Percentiles rank a stretch among this genome's conserved stretches.
Conservation (phyloP, 768 basidiomycete genomes). For the Cubamyces sp. region DNA sequence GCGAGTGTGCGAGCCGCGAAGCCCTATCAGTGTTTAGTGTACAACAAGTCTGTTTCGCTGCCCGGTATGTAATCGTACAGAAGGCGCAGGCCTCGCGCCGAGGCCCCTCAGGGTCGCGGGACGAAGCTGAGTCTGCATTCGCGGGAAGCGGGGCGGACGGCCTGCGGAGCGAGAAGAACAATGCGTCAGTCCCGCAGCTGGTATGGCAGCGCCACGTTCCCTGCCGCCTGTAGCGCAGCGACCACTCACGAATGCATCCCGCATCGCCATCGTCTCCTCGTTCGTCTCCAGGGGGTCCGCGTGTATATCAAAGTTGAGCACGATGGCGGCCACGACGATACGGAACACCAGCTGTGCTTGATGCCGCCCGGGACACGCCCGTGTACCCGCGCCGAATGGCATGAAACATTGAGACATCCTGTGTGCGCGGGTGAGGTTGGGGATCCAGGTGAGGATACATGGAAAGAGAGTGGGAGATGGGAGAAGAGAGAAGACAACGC, state of each 20-base stretch:
- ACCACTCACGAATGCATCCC: constrained; percentile 73
- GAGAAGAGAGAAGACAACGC: no score
- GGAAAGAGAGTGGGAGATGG: no score
- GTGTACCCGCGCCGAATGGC: constrained; percentile 67
- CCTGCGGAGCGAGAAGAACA: background rate
- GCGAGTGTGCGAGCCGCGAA: no score
- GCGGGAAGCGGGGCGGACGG: background rate
- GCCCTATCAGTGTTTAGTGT: no score
- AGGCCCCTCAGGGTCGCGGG: background rate
- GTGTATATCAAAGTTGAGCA: constrained; percentile 61
- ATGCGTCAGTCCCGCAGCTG: background rate
- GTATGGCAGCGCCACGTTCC: no score
- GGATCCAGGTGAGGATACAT: no score
- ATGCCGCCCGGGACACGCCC: constrained; percentile 69
- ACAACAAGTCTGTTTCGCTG: no score
- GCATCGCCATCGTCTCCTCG: constrained; percentile 68
- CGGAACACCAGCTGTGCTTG: constrained; percentile 64
- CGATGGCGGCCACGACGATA: constrained; percentile 54
- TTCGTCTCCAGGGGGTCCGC: constrained; percentile 62
- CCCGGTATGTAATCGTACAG: no score
- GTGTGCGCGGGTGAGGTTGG: no score
- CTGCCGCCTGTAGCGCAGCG: no score
- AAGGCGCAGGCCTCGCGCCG: no score
- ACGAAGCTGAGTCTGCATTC: constrained; percentile 5
- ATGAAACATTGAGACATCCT: constrained; percentile 67